Base-by-base conservation (phyloP, 202 grass and related monocot species). In the Musa balbisiana region DNA sequence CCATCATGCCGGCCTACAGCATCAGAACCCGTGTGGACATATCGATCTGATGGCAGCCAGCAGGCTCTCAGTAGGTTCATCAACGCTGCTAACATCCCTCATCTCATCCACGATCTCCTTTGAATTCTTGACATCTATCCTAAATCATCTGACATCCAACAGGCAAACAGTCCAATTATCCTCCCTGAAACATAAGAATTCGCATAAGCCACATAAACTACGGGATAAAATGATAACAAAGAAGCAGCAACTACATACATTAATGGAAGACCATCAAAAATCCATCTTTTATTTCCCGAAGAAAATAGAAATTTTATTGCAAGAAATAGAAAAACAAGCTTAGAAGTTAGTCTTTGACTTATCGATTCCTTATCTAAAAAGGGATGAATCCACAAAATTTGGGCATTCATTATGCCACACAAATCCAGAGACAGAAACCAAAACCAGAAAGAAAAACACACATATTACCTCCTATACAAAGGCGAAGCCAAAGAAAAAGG, bases 61-160 rank as follows among this genome's bases (percentile, higher is more conserved):
- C 95, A 99, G 51, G 95, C 85, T 85, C 79, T 86, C n/a, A 98
- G 82, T 71, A 98, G 85, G 83, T 91, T 98, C 85, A 92, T 86
- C 78, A 98, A 87, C 78, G 79, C 72, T 67, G 73, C 82, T 75
- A 88, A 87, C 94, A 98, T 98, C 83, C 87, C 90, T 93, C 88
- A 88, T 93, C 81, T 89, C 67, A 79, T 53, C 68, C 73, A 67
- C 56, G 63, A 69, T 81, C 70, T 76, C 73, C 69, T 88, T 55
- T 81, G 73, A 92, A 63, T 23, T 51, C 79, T 74, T 16, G 20
- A 6, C 71, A 73, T 73, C 52, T 9, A 27, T 29, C 11, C 51
- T 29, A 29, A 52, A 71, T 52, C 16, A 51, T 21, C 53, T 24
- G 17, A 49, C 26, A 74, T 56, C 52, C 14, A 74, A 58, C 52